Evolutionary conservation across 148 eudicot genomes (phyloP).

Genomic region (Silene uniflora): DNA sequence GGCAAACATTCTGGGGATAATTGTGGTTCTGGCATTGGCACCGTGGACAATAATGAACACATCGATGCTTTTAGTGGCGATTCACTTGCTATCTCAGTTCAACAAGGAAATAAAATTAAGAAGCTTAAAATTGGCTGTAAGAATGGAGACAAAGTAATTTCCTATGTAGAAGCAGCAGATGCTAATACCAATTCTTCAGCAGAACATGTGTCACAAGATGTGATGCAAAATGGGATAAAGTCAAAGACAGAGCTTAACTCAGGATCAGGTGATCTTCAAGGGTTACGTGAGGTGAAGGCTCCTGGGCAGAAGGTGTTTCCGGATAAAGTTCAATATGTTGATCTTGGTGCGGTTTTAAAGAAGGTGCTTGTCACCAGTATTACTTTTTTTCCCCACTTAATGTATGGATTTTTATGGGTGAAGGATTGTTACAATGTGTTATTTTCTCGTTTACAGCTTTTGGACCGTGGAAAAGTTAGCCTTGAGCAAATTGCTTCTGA

Average conservation of each 20-base stretch:
- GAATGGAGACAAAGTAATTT: slow-evolving; percentile 50
- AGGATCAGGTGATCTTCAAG: slow-evolving; percentile 35
- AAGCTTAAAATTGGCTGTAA: slow-evolving; percentile 47
- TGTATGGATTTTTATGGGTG: background rate
- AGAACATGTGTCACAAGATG: slow-evolving; percentile 30
- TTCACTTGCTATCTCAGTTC: slow-evolving; percentile 27
- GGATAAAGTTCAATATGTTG: slow-evolving; percentile 22
- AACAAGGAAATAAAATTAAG: slow-evolving; percentile 34
- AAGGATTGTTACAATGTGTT: slow-evolving; percentile 2
- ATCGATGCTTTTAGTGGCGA: slow-evolving; percentile 29
- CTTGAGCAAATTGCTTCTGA: slow-evolving; percentile 66
- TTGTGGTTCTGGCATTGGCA: slow-evolving; percentile 20
- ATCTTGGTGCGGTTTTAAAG: slow-evolving; percentile 50
- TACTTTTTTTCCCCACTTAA: background rate
- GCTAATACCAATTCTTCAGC: slow-evolving; percentile 26
- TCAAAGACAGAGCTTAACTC: slow-evolving; percentile 31
- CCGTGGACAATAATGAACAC: slow-evolving; percentile 29
- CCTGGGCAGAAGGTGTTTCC: background rate
- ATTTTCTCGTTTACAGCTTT: slow-evolving; percentile 40
- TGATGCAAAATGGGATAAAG: slow-evolving; percentile 24
- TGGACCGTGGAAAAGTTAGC: slow-evolving; percentile 68
- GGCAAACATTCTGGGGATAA: slow-evolving; percentile 64
- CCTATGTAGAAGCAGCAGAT: slow-evolving; percentile 31
- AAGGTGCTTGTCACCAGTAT: slow-evolving; percentile 48
- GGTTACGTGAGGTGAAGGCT: slow-evolving; percentile 18